Evolutionary conservation across 2,329 filamentous ascomycete genomes (phyloP).

Genomic region (Byssoonygena ceratinophila): DNA sequence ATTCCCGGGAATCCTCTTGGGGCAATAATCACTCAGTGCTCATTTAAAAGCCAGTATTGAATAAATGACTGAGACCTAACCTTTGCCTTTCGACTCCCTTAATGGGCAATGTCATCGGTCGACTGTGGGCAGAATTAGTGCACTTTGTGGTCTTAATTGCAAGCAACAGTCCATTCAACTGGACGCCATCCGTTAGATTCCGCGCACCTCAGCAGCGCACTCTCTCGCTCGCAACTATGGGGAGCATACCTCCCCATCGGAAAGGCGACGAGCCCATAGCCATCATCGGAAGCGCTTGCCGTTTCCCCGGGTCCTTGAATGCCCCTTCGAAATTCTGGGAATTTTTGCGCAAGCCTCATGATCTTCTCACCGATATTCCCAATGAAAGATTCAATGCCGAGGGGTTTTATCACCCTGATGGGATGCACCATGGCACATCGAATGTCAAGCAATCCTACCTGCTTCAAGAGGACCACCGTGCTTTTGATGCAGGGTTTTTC

Average conservation of each 20-base stretch:
- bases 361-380: constrained; percentile 4
- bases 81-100: neutral
- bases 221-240: neutral
- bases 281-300: constrained; percentile 12
- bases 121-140: neutral
- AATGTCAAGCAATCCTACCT: constrained; percentile 17
- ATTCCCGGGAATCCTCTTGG: too few relatives aligned
- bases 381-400: constrained; percentile 15
- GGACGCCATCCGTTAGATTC: neutral
- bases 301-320: constrained; percentile 5
- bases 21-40: neutral
- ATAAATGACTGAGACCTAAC: neutral
- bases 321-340: constrained; percentile 7
- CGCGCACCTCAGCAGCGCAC: neutral
- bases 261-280: constrained; percentile 9
- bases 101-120: neutral
- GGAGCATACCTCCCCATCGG: neutral
- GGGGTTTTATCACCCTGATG: constrained; percentile 17
- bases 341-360: constrained; percentile 5
- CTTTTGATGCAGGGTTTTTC: constrained; percentile 29
- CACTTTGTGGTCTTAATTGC: neutral
- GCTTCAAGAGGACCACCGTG: constrained; percentile 19
- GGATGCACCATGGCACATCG: constrained; percentile 11
- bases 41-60: neutral
- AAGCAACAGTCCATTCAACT: constrained; percentile 2